Percentiles rank a stretch among this genome's conserved stretches.
phyloP scores from a whole-genome alignment of 2,329 filamentous ascomycete species.

The Cucurbitaria berberidis region DNA sequence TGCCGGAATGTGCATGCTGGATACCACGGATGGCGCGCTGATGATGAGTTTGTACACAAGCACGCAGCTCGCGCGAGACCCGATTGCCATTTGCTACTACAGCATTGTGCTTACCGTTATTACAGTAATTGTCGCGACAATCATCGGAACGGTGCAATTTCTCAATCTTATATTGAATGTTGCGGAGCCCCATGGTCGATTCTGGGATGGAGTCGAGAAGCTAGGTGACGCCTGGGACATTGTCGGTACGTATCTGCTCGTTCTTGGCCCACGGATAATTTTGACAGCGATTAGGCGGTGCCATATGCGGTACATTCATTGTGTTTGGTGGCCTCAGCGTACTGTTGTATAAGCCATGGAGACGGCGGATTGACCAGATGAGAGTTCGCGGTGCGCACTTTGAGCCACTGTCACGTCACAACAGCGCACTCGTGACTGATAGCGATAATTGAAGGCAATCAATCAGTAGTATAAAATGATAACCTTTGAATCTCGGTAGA shows the following conservation, averaged over 20 bases:
- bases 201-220: conserved; percentile 85
- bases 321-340: conserved; percentile 77
- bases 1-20: conserved; percentile 92
- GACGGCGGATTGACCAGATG: conserved; percentile 61
- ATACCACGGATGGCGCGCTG: conserved; percentile 89
- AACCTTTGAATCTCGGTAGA: no score
- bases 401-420: conserved; percentile 32
- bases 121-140: conserved; percentile 81
- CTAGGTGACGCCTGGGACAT: conserved; percentile 46
- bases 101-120: conserved; percentile 84
- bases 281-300: conserved; percentile 56
- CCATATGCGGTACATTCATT: conserved; percentile 84
- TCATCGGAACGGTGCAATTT: conserved; percentile 86
- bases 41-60: conserved; percentile 95
- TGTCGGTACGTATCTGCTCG: conserved; percentile 51
- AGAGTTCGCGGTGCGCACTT: conserved; percentile 37
- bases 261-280: background rate
- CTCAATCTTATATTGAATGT: conserved; percentile 80
- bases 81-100: conserved; percentile 92
- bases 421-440: no score
- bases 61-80: conserved; percentile 76
- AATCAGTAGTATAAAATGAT: no score
- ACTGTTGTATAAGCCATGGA: conserved; percentile 80
- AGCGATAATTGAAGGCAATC: no score
- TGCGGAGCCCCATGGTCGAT: conserved; percentile 73